phyloP scores from a whole-genome alignment of 2,329 filamentous ascomycete genomes.

The Talaromyces sp. region DNA sequence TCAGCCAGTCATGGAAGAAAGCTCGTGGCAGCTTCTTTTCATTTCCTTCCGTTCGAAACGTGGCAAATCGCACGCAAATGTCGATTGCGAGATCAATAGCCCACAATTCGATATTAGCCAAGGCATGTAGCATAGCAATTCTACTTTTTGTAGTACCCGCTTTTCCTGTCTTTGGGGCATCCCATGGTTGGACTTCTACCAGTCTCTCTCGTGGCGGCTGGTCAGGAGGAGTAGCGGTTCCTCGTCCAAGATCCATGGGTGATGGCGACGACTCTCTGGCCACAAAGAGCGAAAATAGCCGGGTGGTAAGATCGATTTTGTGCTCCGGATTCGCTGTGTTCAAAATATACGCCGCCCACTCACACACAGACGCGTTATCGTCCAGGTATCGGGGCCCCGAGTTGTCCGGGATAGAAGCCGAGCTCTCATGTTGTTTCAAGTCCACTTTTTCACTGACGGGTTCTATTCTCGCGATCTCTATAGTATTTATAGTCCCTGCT shows the following conservation, averaged over 20 bases:
- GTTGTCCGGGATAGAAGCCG: constrained; percentile 14
- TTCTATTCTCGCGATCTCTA: constrained; percentile 29
- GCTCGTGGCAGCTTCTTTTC: constrained; percentile 34
- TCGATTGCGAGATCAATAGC: constrained; percentile 46
- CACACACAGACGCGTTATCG: constrained; percentile 41
- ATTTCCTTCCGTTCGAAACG: constrained; percentile 33
- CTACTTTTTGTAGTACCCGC: constrained; percentile 42
- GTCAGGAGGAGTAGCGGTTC: constrained; percentile 32
- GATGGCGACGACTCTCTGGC: constrained; percentile 32
- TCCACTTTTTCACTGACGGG: constrained; percentile 44
- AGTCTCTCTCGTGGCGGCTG: constrained; percentile 40
- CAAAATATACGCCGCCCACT: constrained; percentile 45
- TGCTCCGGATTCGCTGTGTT: constrained; percentile 43
- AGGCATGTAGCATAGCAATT: constrained; percentile 43
- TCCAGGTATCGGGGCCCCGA: constrained; percentile 28
- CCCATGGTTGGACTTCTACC: constrained; percentile 33
- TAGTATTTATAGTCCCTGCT: constrained; percentile 14
- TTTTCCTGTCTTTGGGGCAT: constrained; percentile 37
- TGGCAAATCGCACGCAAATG: constrained; percentile 43
- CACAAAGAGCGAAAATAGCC: constrained; percentile 40
- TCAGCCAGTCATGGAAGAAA: constrained; percentile 46
- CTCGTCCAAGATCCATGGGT: constrained; percentile 40
- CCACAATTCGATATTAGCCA: constrained; percentile 48
- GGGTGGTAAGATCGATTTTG: constrained; percentile 44
- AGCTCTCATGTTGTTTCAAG: constrained; percentile 31